A percentile compares a stretch with the other conserved stretches of the same genome.
These are phyloP conservation scores for Vigna reflexopilosa DNA, from an alignment of 306 rosid species.

Conservation along the genomic window DNA sequence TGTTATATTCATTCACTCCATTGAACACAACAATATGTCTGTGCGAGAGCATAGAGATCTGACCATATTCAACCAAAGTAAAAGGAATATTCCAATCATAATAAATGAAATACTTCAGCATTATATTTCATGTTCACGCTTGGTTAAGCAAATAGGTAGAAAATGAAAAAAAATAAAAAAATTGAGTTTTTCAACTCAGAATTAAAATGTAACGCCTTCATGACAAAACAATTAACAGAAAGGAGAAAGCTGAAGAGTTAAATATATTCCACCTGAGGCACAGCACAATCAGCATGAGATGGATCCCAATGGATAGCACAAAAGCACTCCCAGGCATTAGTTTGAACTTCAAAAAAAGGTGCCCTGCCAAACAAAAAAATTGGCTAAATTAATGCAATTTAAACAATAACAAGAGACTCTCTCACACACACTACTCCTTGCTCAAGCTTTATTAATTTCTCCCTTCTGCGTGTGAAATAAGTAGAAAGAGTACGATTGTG, in stretches of 20 bases:
- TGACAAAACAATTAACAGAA: slow-evolving; percentile 20
- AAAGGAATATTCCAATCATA: neutral
- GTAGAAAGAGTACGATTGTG: neutral
- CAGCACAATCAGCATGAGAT: slow-evolving; percentile 65
- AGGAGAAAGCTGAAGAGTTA: slow-evolving; percentile 21
- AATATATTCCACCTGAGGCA: slow-evolving; percentile 58
- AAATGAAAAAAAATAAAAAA: neutral
- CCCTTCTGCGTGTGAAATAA: neutral
- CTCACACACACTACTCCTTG: neutral
- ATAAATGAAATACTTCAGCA: neutral
- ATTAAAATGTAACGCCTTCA: slow-evolving; percentile 1
- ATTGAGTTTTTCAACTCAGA: neutral
- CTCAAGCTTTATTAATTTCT: neutral
- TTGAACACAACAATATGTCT: neutral
- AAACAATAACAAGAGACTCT: slow-evolving; percentile 32
- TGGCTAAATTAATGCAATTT: slow-evolving; percentile 29
- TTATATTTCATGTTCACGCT: neutral
- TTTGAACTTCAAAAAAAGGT: slow-evolving; percentile 61
- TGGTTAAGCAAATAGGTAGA: slow-evolving; percentile 1
- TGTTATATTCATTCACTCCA: neutral
- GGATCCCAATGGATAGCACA: slow-evolving; percentile 68
- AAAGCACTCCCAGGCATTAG: slow-evolving; percentile 62
- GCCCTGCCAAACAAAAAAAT: slow-evolving; percentile 52
- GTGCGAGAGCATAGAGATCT: neutral
- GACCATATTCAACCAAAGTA: neutral